These are phyloP conservation scores for Chytriomyces sp. DNA, from an alignment of 192 early-diverging fungal species.

Conservation along the genomic window DNA sequence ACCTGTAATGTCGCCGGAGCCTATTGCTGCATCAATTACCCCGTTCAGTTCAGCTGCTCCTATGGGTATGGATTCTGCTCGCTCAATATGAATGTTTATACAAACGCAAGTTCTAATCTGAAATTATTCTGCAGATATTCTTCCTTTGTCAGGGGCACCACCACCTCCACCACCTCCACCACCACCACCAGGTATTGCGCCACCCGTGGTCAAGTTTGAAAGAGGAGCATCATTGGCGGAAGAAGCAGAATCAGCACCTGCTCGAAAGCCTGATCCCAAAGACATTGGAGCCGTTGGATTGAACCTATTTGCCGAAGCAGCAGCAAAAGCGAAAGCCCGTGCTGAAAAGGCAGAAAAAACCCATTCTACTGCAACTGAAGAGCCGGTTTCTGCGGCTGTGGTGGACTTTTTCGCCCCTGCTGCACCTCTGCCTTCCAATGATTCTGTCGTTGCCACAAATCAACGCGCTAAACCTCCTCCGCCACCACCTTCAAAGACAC, in stretches of 20 bases:
- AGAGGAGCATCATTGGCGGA: conserved; percentile 30
- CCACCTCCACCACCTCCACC: conserved; percentile 54
- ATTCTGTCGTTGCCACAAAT: background rate
- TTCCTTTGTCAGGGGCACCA: background rate
- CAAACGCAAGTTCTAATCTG: too few relatives aligned
- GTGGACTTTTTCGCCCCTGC: background rate
- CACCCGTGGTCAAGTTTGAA: conserved; percentile 42
- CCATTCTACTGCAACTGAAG: background rate
- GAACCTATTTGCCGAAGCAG: conserved; percentile 38
- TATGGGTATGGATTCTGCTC: too few relatives aligned
- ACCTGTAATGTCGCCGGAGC: too few relatives aligned
- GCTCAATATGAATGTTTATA: too few relatives aligned
- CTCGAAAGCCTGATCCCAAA: conserved; percentile 47
- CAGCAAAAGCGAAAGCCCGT: conserved; percentile 23
- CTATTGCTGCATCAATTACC: too few relatives aligned
- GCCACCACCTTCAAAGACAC: conserved; percentile 15
- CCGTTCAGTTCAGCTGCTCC: too few relatives aligned
- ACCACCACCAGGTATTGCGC: conserved; percentile 43
- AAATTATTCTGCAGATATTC: too few relatives aligned
- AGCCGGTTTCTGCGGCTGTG: background rate
- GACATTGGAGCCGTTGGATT: conserved; percentile 46
- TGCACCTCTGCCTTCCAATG: background rate
- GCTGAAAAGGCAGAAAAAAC: conserved; percentile 25
- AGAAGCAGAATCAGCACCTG: conserved; percentile 1
- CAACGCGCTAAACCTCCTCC: conserved; percentile 25